Evolutionary conservation across 495 filamentous ascomycete species (phyloP), one percentile per base, ranked within the genome.

Genomic region (Bombardia bombarda): DNA sequence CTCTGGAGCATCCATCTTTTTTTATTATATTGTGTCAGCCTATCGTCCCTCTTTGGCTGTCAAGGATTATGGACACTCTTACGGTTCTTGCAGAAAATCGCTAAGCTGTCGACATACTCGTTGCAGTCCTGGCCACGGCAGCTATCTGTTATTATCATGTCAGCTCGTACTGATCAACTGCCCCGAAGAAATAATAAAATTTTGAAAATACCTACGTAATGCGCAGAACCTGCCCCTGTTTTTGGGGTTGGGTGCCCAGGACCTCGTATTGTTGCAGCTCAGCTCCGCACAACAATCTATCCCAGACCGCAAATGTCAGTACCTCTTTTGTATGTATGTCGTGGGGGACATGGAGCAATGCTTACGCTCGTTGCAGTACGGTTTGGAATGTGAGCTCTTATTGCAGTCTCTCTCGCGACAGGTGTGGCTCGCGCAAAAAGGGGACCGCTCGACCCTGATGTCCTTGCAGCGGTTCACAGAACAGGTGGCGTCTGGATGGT

Each of bases 331-430:
- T 7, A 28, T 1, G 12, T 5, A 14, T 12, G 6, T 2, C 7
- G 10, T 10, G 13, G 3, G 7, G 18, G 3, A 18, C n/a, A n/a
- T n/a, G 24, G 8, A 20, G 17, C 2, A 28, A 7, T 7, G 49
- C 61, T 57, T 12, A 66, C 62, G 62, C 3, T 54, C 43, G 5
- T 45, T 26, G 21, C 62, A 66, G 22, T 53, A 61, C 1, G 38
- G 42, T 23, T 43, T 34, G 1, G 32, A 14, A 0, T 44, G 38
- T 12, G 52, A 41, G 13, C 52, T 51, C 19, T 42, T 50, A 2
- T 31, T 43, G 32, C 62, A 66, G 2, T 38, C 41, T 31, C 61
- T 50, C 23, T 53, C 52, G 2, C 17, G 40, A 40, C 61, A 66
- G 0, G 58, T 61, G 25, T 66, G 61, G 1, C 30, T 40, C 0